Conservation (phyloP, 2,329 filamentous ascomycete species). For the Beauveria australis region DNA sequence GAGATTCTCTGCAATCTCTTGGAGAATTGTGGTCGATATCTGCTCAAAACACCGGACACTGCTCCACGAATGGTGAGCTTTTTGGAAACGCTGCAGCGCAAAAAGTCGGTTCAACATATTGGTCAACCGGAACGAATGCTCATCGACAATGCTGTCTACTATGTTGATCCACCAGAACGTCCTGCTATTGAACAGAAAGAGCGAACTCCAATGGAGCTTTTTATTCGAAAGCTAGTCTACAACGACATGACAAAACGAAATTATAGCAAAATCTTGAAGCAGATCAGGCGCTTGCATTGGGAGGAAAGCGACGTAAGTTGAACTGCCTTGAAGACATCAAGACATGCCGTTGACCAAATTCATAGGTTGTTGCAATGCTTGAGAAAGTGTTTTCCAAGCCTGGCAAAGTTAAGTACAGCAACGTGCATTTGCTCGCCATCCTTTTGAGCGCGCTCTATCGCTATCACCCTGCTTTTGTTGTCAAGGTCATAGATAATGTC, state of each 20-base stretch:
- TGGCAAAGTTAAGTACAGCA: conserved; percentile 94
- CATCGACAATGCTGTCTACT: conserved; percentile 96
- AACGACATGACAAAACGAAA: conserved; percentile 90
- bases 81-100: conserved; percentile 86
- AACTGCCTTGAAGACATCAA: not conserved
- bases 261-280: conserved; percentile 87
- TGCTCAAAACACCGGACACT: conserved; percentile 87
- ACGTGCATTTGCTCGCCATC: conserved; percentile 87
- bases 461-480: conserved; percentile 85
- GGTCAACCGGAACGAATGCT: conserved; percentile 96
- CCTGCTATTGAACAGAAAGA: conserved; percentile 96
- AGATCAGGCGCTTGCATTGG: conserved; percentile 94
- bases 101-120: conserved; percentile 91
- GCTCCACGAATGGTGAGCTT: conserved; percentile 90
- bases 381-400: conserved; percentile 94
- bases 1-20: conserved; percentile 95
- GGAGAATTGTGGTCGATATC: conserved; percentile 91
- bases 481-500: conserved; percentile 84
- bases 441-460: conserved; percentile 81
- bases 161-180: conserved; percentile 89
- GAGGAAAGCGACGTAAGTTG: conserved; percentile 70
- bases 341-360: conserved; percentile 9
- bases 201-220: conserved; percentile 84
- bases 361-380: conserved; percentile 61
- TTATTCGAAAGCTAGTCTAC: conserved; percentile 87